A percentile compares a stretch with the other conserved stretches of the same genome.
These are phyloP conservation scores for Amylostereum areolatum DNA, from an alignment of 1,284 basidiomycete species.

Conservation along the genomic window DNA sequence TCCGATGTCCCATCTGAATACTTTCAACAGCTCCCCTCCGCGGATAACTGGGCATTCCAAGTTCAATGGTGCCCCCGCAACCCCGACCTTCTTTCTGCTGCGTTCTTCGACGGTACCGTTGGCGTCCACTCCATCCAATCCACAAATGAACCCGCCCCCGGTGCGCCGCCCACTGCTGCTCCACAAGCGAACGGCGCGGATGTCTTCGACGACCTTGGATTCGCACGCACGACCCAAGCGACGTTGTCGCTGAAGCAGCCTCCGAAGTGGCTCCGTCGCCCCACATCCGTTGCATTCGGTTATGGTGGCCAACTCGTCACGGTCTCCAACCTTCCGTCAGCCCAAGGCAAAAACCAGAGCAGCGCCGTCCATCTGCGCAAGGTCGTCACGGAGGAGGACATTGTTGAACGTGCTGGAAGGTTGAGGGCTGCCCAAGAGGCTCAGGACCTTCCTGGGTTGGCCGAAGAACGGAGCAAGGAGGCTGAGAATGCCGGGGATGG, in stretches of 20 bases:
- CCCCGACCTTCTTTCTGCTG: slow-evolving; percentile 85
- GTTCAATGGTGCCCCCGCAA: slow-evolving; percentile 96
- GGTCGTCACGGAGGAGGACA: slow-evolving; percentile 71
- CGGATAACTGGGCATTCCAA: slow-evolving; percentile 97
- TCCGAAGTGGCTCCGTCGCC: slow-evolving; percentile 93
- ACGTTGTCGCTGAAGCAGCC: slow-evolving; percentile 86
- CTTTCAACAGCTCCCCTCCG: slow-evolving; percentile 69
- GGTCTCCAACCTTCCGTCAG: slow-evolving; percentile 67
- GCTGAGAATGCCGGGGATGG: slow-evolving; percentile 28
- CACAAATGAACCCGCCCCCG: slow-evolving; percentile 59
- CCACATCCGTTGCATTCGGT: slow-evolving; percentile 81
- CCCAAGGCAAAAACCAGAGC: slow-evolving; percentile 74
- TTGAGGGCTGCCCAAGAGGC: slow-evolving; percentile 67
- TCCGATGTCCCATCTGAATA: slow-evolving; percentile 1
- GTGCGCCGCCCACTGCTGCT: slow-evolving; percentile 33
- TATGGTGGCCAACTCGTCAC: slow-evolving; percentile 88
- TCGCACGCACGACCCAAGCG: slow-evolving; percentile 41
- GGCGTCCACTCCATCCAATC: slow-evolving; percentile 87
- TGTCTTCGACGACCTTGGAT: slow-evolving; percentile 68
- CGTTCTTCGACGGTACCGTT: slow-evolving; percentile 79
- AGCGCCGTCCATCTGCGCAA: slow-evolving; percentile 72
- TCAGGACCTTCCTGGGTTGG: slow-evolving; percentile 58
- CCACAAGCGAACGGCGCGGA: slow-evolving; percentile 65
- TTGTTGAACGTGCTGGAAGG: slow-evolving; percentile 75
- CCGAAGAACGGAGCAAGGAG: slow-evolving; percentile 48